Percentiles rank a stretch among this genome's conserved stretches.
Conservation (phyloP, 768 basidiomycete genomes). For the Myochromella boudieri region DNA sequence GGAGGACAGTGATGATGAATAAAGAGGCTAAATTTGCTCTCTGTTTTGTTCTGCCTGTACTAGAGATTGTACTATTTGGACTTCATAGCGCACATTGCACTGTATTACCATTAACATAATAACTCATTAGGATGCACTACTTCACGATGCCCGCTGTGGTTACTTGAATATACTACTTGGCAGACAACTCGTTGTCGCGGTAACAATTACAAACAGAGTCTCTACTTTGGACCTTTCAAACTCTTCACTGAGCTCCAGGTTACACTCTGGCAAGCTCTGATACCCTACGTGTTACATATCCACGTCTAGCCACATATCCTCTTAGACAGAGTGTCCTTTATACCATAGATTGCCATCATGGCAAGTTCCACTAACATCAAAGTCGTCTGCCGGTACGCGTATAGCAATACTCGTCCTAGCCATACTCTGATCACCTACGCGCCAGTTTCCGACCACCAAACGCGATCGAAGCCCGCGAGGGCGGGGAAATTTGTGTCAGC, state of each 20-base stretch:
- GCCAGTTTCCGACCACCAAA: conserved; percentile 93
- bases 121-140: conserved; percentile 7
- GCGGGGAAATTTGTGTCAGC: conserved; percentile 85
- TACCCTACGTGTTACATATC: conserved; percentile 13
- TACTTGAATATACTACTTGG: conserved; percentile 3
- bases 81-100: conserved; percentile 12
- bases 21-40: conserved; percentile 15
- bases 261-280: conserved; percentile 13
- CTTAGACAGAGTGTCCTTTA: conserved; percentile 16
- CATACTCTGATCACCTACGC: conserved; percentile 13
- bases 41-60: conserved; percentile 10
- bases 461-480: conserved; percentile 83
- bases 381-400: conserved; percentile 94
- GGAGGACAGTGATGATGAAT: conserved; percentile 55
- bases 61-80: conserved; percentile 14
- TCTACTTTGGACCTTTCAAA: conserved; percentile 13
- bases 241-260: no score
- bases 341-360: conserved; percentile 35
- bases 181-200: conserved; percentile 18
- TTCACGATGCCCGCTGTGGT: no score
- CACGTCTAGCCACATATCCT: conserved; percentile 8
- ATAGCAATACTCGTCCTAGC: conserved; percentile 9
- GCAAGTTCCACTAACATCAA: conserved; percentile 91
- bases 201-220: conserved; percentile 28
- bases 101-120: conserved; percentile 12